phyloP scores from a whole-genome alignment of 305 asterid species.

The Coffea humblotiana region DNA sequence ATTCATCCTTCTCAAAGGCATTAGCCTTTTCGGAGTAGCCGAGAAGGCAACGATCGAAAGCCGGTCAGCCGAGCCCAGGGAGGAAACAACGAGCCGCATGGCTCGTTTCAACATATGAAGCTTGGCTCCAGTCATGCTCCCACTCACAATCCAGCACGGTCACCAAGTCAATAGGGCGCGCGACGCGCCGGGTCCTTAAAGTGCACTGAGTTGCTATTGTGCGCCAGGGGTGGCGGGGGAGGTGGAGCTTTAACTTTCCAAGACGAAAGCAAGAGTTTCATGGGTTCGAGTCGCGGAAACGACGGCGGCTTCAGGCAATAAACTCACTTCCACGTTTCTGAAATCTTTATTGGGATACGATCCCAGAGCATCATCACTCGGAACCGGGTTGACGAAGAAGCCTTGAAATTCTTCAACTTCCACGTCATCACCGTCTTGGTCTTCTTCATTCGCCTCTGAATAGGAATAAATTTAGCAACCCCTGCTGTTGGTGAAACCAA shows the following conservation, averaged over 20 bases:
- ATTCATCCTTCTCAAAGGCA: conserved; percentile 72
- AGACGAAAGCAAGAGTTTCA: conserved; percentile 60
- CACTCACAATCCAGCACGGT: conserved; percentile 82
- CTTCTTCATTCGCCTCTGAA: conserved; percentile 29
- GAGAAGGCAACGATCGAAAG: conserved; percentile 74
- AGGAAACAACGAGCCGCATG: conserved; percentile 78
- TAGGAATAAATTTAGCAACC: conserved; percentile 37
- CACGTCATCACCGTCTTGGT: conserved; percentile 13
- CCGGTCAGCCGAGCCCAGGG: conserved; percentile 87
- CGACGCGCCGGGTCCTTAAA: conserved; percentile 48
- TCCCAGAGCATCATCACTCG: conserved; percentile 36
- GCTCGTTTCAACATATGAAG: conserved; percentile 87
- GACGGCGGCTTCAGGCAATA: conserved; percentile 73
- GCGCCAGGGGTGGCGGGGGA: conserved; percentile 23
- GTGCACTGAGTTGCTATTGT: conserved; percentile 21
- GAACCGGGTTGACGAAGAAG: conserved; percentile 58
- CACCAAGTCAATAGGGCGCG: conserved; percentile 90
- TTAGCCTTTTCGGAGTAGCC: conserved; percentile 53
- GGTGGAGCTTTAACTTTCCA: conserved; percentile 71
- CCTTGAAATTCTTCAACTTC: conserved; percentile 74
- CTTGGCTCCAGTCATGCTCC: conserved; percentile 79
- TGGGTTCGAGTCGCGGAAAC: conserved; percentile 56
- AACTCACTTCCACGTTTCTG: conserved; percentile 47
- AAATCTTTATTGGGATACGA: conserved; percentile 11
- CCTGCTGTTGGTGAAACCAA: conserved; percentile 40